Conservation (phyloP, 2,329 filamentous ascomycete species). For the Cytospora schulzeri region DNA sequence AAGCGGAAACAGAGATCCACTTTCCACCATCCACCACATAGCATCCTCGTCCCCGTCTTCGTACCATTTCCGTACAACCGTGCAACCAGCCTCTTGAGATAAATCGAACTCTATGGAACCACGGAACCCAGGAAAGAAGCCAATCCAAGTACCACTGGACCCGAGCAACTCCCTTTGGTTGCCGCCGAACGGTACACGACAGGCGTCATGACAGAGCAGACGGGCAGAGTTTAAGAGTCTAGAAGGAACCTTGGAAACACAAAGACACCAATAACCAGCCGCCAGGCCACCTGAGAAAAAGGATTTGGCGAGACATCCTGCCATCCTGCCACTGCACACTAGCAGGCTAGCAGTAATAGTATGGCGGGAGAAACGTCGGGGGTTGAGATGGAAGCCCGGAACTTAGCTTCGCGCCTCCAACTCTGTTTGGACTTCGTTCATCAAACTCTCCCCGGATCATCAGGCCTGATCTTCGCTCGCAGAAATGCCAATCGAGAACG, state of each 20-base stretch:
- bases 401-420: conserved; percentile 1
- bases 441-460: background rate
- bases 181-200: conserved; percentile 9
- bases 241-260: conserved; percentile 24
- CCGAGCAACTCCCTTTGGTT: conserved; percentile 5
- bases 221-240: background rate
- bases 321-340: background rate
- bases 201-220: conserved; percentile 11
- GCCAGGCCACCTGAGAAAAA: conserved; percentile 11
- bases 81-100: background rate
- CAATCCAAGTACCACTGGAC: conserved; percentile 11
- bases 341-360: background rate
- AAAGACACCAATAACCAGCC: conserved; percentile 11
- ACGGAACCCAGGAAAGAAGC: conserved; percentile 5
- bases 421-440: conserved; percentile 2
- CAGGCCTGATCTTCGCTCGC: conserved; percentile 1
- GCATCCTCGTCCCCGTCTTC: background rate
- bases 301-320: conserved; percentile 19
- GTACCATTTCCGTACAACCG: background rate
- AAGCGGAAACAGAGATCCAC: background rate
- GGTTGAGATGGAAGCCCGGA: background rate
- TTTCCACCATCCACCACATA: background rate
- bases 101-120: conserved; percentile 1
- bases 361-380: background rate
- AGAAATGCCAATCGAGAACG: background rate